A percentile compares a stretch with the other conserved stretches of the same genome.
phyloP scores from a whole-genome alignment of 495 filamentous ascomycete genomes.

The Aspergillus taichungensis region DNA sequence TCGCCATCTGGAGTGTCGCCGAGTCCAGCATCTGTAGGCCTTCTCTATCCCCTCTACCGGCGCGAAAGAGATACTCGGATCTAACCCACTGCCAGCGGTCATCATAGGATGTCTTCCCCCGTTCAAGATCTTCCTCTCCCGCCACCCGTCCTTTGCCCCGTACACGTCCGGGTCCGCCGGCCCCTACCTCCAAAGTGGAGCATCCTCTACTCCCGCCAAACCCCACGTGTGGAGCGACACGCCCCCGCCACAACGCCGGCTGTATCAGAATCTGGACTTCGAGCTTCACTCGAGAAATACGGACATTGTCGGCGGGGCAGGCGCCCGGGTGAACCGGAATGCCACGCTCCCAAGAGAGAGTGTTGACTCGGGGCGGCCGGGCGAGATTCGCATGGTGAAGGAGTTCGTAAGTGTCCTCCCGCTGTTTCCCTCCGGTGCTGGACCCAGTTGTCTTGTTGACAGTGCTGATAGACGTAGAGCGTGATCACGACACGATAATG shows the following conservation, averaged over 20 bases:
- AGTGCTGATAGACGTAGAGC: not conserved
- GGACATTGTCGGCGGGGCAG: conserved; percentile 1
- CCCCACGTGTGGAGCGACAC: conserved; percentile 4
- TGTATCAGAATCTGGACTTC: conserved; percentile 1
- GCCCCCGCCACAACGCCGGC: not conserved
- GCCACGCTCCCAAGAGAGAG: not conserved
- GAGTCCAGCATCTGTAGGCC: conserved; percentile 25
- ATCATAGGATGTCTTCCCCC: conserved; percentile 41
- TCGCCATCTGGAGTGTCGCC: conserved; percentile 25
- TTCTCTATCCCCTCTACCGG: not conserved
- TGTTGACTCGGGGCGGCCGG: not conserved
- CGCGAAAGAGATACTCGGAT: not conserved
- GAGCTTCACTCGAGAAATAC: conserved; percentile 2
- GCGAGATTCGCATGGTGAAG: conserved; percentile 13
- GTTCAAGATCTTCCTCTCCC: conserved; percentile 28
- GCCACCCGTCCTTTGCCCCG: not conserved
- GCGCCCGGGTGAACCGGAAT: not conserved
- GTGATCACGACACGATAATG: not conserved
- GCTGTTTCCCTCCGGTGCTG: not conserved
- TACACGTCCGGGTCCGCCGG: conserved; percentile 3
- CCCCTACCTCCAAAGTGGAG: conserved; percentile 1
- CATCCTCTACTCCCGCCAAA: not conserved
- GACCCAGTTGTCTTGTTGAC: too few relatives aligned
- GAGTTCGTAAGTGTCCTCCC: conserved; percentile 12
- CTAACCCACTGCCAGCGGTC: conserved; percentile 22